phyloP scores from a whole-genome alignment of 805 yeast species.

The Wickerhamiella australiensis region DNA sequence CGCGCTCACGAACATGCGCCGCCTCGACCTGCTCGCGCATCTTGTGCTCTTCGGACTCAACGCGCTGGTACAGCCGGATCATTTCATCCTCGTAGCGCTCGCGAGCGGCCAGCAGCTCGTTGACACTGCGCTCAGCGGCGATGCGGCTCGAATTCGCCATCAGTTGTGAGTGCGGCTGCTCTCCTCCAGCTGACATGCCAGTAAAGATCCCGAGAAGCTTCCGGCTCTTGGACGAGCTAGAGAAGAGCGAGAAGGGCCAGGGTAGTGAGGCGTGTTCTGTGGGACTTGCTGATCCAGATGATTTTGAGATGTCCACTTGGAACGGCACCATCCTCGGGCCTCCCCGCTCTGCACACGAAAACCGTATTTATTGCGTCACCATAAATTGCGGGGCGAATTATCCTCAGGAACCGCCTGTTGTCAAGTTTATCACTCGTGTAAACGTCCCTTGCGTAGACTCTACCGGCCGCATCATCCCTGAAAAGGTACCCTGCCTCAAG shows the following conservation, averaged over 20 bases:
- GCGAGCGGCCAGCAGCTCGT: background rate
- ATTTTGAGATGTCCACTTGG: conserved; percentile 90
- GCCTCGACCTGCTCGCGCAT: background rate
- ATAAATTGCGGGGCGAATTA: conserved; percentile 73
- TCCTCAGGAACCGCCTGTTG: conserved; percentile 82
- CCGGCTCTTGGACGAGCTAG: conserved; percentile 87
- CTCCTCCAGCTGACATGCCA: conserved; percentile 7
- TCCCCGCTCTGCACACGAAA: conserved; percentile 82
- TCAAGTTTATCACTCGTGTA: conserved; percentile 68
- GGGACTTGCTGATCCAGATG: conserved; percentile 83
- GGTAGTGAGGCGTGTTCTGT: conserved; percentile 96
- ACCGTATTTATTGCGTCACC: conserved; percentile 75
- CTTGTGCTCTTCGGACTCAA: background rate
- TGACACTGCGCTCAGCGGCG: background rate
- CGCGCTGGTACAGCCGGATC: background rate
- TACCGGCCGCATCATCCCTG: conserved; percentile 40
- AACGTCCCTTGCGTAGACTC: conserved; percentile 85
- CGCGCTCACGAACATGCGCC: background rate
- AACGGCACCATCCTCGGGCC: conserved; percentile 97
- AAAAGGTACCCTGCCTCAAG: conserved; percentile 53
- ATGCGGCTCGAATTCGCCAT: background rate
- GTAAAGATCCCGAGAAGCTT: conserved; percentile 67
- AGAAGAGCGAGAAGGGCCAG: conserved; percentile 94
- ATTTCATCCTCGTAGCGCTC: background rate
- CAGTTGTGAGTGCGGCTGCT: background rate